A percentile compares a stretch with the other conserved stretches of the same genome.
Evolutionary conservation across 306 rosid genomes (phyloP).

Genomic region (Quercus dentata): DNA sequence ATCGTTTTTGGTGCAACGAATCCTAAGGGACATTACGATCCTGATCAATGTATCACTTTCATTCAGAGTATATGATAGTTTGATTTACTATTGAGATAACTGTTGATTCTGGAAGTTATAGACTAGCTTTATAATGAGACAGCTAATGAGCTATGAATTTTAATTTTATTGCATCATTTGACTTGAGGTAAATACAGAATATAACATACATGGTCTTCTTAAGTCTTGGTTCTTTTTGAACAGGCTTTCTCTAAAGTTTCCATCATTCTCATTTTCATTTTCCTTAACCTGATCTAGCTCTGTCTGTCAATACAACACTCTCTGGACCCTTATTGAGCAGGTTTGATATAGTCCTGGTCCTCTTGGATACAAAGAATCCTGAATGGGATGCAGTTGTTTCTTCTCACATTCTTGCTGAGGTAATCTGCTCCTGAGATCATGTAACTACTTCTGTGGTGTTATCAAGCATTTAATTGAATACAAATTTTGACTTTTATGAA

Average conservation of each 20-base stretch:
- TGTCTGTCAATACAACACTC: slow-evolving; percentile 93
- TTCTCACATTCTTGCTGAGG: slow-evolving; percentile 91
- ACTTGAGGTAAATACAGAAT: neutral
- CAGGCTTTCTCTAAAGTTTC: slow-evolving; percentile 4
- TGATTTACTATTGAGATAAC: slow-evolving; percentile 1
- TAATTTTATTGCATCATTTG: slow-evolving; percentile 2
- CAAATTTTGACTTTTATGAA: slow-evolving; percentile 21
- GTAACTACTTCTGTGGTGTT: slow-evolving; percentile 7
- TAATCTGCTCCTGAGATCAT: slow-evolving; percentile 30
- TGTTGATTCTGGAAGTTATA: slow-evolving; percentile 5
- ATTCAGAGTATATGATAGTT: slow-evolving; percentile 21
- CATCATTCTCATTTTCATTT: slow-evolving; percentile 18
- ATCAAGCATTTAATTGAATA: neutral
- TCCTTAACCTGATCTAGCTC: slow-evolving; percentile 59
- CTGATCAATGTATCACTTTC: slow-evolving; percentile 81
- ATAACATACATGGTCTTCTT: neutral
- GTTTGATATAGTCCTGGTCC: slow-evolving; percentile 94
- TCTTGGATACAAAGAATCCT: slow-evolving; percentile 91
- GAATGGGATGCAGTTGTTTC: slow-evolving; percentile 98
- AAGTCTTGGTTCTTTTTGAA: neutral
- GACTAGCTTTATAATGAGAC: slow-evolving; percentile 1
- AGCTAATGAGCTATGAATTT: neutral
- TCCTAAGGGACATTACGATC: slow-evolving; percentile 97
- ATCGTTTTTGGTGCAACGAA: slow-evolving; percentile 95
- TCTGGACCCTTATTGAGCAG: slow-evolving; percentile 94